These are phyloP conservation scores for Rhinocladiella mackenziei DNA, from an alignment of 2,329 filamentous ascomycete genomes.

Conservation along the genomic window DNA sequence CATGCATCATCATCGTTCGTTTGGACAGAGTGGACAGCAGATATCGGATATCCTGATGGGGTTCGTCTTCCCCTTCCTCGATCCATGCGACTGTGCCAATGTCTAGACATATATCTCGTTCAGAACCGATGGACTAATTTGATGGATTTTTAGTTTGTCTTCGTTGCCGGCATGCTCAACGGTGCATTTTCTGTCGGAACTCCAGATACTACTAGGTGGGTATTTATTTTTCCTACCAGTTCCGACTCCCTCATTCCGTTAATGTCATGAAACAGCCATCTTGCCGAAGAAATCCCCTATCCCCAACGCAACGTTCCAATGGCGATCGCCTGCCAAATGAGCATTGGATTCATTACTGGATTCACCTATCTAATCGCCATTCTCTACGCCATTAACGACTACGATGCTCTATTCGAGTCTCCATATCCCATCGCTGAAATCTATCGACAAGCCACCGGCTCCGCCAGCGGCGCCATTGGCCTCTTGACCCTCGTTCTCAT, in stretches of 20 bases:
- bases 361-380: slow-evolving; percentile 50
- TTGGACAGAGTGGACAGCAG: slow-evolving; percentile 55
- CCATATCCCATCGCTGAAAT: slow-evolving; percentile 64
- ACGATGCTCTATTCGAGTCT: slow-evolving; percentile 39
- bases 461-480: slow-evolving; percentile 49
- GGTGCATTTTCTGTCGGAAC: slow-evolving; percentile 66
- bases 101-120: too few relatives aligned
- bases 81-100: too few relatives aligned
- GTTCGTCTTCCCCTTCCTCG: too few relatives aligned
- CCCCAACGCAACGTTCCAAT: slow-evolving; percentile 54
- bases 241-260: too few relatives aligned
- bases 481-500: slow-evolving; percentile 54
- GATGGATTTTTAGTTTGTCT: too few relatives aligned
- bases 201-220: slow-evolving; percentile 63
- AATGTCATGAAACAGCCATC: too few relatives aligned
- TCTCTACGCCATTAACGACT: slow-evolving; percentile 52
- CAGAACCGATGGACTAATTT: too few relatives aligned
- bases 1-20: slow-evolving; percentile 51
- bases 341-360: slow-evolving; percentile 46
- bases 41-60: slow-evolving; percentile 46
- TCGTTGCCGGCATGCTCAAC: slow-evolving; percentile 63
- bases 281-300: slow-evolving; percentile 63
- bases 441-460: slow-evolving; percentile 58
- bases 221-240: too few relatives aligned
- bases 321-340: slow-evolving; percentile 50